These are phyloP conservation scores for Micromonas pusilla DNA, from an alignment of 139 green algal genomes.

Conservation along the genomic window DNA sequence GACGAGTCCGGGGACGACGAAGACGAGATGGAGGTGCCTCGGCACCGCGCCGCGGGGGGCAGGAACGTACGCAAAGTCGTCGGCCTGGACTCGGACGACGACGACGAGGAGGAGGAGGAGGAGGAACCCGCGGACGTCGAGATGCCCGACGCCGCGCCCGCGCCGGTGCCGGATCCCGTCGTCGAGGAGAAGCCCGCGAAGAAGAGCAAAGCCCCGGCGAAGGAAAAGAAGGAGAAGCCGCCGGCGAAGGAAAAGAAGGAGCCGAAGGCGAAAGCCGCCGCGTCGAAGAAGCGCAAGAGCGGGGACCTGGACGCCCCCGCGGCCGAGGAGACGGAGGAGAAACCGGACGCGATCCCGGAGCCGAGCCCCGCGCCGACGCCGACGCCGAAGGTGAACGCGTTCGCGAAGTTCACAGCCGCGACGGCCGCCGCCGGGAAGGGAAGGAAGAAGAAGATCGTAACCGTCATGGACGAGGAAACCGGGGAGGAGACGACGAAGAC, in stretches of 20 bases:
- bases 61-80: no score
- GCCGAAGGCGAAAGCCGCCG: neutral
- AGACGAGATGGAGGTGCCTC: no score
- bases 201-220: no score
- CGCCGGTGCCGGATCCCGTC: conserved; percentile 1
- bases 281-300: no score
- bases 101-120: neutral
- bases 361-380: neutral
- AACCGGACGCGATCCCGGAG: neutral
- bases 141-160: neutral
- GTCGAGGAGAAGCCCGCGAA: no score
- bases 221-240: neutral
- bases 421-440: no score
- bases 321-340: neutral
- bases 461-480: conserved; percentile 14
- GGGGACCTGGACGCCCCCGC: no score
- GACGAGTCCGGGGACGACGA: no score
- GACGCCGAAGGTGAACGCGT: conserved; percentile 1
- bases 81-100: no score
- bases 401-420: neutral
- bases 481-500: conserved; percentile 1
- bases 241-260: neutral
- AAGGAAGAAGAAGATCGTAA: conserved; percentile 1
- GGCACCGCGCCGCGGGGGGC: no score
- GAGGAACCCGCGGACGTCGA: neutral